Evolutionary conservation across 108 stramenopile genomes (phyloP), one percentile per base, ranked within the genome.

Genomic region (Epipyxis sp.): DNA sequence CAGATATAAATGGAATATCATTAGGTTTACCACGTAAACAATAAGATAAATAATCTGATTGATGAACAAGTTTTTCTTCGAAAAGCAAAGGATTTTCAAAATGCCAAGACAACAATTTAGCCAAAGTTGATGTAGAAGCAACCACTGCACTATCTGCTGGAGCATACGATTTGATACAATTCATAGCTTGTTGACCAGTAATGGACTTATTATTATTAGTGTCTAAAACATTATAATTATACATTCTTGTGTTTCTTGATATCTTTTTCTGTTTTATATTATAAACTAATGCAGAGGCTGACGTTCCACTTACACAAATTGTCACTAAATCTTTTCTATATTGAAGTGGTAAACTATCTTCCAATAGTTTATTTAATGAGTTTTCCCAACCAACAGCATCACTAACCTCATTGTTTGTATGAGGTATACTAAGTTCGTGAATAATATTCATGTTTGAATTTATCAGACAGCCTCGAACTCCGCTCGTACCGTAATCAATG

Each of bases 101-200:
- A 57, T 89, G 88, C 94, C 94, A 96, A 61, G 90, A 59, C 44
- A 96, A 72, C 16, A 94, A 82, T 79, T 96, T 96, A 42, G 94
- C 92, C 79, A 96, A 86, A 1, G 93, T 87, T 41, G 91, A 88
- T 40, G 95, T 94, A 1, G 84, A 79, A 16, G 91, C 88, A 1
- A 90, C 83, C 20, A 92, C 90, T 0, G 91, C 91, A 77, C 29
- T 29, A 32, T 59, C n/a, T n/a, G n/a, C n/a, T n/a, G n/a, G n/a
- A n/a, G n/a, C n/a, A n/a, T n/a, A n/a, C n/a, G n/a, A n/a, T n/a
- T n/a, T n/a, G n/a, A n/a, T n/a, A n/a, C n/a, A n/a, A n/a, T n/a
- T n/a, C n/a, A n/a, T n/a, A n/a, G n/a, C n/a, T n/a, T n/a, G n/a
- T n/a, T n/a, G n/a, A n/a, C n/a, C n/a, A n/a, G n/a, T n/a, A n/a